Conservation (phyloP, 768 basidiomycete species). For the Lactarius psammicola region DNA sequence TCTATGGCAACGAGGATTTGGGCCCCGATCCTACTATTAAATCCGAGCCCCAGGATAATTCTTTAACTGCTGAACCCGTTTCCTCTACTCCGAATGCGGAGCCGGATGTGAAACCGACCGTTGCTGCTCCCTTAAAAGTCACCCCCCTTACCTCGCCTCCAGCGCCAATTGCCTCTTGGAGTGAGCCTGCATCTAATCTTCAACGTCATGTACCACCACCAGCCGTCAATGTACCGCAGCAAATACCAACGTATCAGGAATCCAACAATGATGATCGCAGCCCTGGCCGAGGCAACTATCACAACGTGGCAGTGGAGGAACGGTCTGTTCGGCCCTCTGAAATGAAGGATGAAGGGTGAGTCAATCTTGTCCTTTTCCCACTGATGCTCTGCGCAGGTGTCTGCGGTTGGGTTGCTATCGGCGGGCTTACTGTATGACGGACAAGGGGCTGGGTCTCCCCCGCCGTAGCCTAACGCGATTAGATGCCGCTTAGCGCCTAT, state of each 20-base stretch:
- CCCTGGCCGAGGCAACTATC: slow-evolving; percentile 37
- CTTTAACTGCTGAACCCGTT: slow-evolving; percentile 15
- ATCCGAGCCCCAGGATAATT: slow-evolving; percentile 25
- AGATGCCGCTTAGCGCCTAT: slow-evolving; percentile 27
- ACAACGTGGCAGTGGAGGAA: slow-evolving; percentile 42
- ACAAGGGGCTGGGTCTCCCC: slow-evolving; percentile 19
- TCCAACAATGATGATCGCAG: slow-evolving; percentile 32
- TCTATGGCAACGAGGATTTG: slow-evolving; percentile 61
- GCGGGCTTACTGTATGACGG: slow-evolving; percentile 27
- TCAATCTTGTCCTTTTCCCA: slow-evolving; percentile 8
- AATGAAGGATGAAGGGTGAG: slow-evolving; percentile 99
- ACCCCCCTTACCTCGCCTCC: slow-evolving; percentile 5
- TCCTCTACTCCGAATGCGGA: slow-evolving; percentile 9
- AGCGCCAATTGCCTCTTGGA: slow-evolving; percentile 24
- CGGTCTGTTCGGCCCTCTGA: slow-evolving; percentile 75
- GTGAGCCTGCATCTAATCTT: slow-evolving; percentile 14
- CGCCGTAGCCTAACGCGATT: slow-evolving; percentile 38
- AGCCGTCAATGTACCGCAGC: slow-evolving; percentile 16
- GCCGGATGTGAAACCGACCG: background rate
- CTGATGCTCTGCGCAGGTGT: slow-evolving; percentile 32
- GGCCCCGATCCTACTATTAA: slow-evolving; percentile 48
- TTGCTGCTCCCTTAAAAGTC: background rate
- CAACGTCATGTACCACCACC: slow-evolving; percentile 11
- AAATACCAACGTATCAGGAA: slow-evolving; percentile 30
- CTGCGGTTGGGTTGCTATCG: slow-evolving; percentile 25